Base-by-base conservation (phyloP, 441 rosid genomes). In the Codiaeum variegatum region DNA sequence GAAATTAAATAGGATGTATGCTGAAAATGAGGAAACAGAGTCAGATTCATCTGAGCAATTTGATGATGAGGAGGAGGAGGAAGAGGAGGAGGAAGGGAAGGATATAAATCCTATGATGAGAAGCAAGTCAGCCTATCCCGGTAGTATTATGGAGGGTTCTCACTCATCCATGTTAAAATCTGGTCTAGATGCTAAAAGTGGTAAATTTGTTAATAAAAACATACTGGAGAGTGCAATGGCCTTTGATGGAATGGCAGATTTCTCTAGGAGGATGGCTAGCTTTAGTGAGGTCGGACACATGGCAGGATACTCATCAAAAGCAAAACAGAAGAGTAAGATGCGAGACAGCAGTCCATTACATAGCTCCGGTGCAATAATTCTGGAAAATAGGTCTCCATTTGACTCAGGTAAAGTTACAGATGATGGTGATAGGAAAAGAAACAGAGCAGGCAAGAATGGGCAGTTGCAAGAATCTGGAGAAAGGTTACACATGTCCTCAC, bases 21-120 rank as follows among this genome's bases (percentile, higher is more conserved):
- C 40, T 58, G 81, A 76, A 82, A 82, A 79, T 73, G 95, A 95
- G 78, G 97, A 90, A 77, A 92, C 98, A 38, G 97, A 95, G 76
- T 89, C 99, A 0, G 97, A 90, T 68, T 89, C 99, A 38, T 88
- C 95, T 8, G 91, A 88, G 60, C 88, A 83, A 54, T 83, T 80
- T 73, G 83, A 84, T 78, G 85, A 85, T 16, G 88, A 62, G 15
- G 79, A 81, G 19, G 81, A 86, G 66, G 44, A 38, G 42, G n/a
- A n/a, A n/a, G 83, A 84, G 76, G 85, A 85, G 13, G 88, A 62
- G 15, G 79, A 81, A 15, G 81, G 85, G 66, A 13, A 38, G 42
- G 96, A 81, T 71, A 56, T 76, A 83, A 83, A 80, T 78, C 87
- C 80, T 79, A 75, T 84, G 65, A 69, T 77, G 75, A 80, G 88